Conservation (phyloP, 1,284 basidiomycete genomes). For the Boletellus deceptivus region DNA sequence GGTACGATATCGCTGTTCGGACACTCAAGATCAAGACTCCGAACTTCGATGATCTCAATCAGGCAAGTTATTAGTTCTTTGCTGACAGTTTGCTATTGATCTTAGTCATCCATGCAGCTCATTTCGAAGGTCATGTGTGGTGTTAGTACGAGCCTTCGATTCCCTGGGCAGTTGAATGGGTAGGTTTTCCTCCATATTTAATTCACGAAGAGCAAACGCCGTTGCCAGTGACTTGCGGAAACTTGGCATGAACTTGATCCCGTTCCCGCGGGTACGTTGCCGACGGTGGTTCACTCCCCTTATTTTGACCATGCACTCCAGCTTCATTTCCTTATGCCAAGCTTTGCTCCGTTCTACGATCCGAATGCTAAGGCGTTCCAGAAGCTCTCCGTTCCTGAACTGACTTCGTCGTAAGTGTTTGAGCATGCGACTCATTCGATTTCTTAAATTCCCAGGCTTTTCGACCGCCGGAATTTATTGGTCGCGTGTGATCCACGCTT, state of each 20-base stretch:
- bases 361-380: slow-evolving; percentile 63
- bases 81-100: not conserved
- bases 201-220: slow-evolving; percentile 1
- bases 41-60: slow-evolving; percentile 76
- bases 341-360: slow-evolving; percentile 80
- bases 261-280: slow-evolving; percentile 78
- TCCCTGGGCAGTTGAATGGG: slow-evolving; percentile 94
- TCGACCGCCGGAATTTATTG: slow-evolving; percentile 77
- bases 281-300: not conserved
- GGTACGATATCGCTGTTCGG: slow-evolving; percentile 79
- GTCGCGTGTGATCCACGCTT: slow-evolving; percentile 84
- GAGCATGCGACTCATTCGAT: not conserved
- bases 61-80: slow-evolving; percentile 45
- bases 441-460: slow-evolving; percentile 49
- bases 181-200: slow-evolving; percentile 29
- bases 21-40: slow-evolving; percentile 76
- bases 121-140: slow-evolving; percentile 88
- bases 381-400: slow-evolving; percentile 60
- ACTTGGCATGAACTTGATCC: slow-evolving; percentile 89
- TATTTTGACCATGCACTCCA: slow-evolving; percentile 25
- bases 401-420: slow-evolving; percentile 59
- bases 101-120: slow-evolving; percentile 43
- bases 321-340: slow-evolving; percentile 91
- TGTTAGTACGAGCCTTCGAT: slow-evolving; percentile 85
- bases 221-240: slow-evolving; percentile 81